These are phyloP conservation scores for Hymenoscyphus linearis DNA, from an alignment of 2,329 filamentous ascomycete species.

Conservation along the genomic window DNA sequence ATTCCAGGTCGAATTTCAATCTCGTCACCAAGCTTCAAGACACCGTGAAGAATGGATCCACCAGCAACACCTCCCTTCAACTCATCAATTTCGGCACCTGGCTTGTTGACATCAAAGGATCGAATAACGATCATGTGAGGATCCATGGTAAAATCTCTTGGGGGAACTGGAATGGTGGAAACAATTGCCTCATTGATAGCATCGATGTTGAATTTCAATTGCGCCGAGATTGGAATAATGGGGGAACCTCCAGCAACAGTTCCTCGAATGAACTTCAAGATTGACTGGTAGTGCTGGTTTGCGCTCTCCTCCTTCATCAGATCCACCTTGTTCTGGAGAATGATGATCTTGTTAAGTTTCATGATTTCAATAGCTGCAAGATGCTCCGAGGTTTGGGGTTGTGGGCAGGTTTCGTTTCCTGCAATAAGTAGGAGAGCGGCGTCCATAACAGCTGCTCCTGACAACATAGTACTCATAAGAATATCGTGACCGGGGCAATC, in stretches of 20 bases:
- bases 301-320: constrained; percentile 95
- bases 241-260: constrained; percentile 93
- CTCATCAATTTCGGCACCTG: constrained; percentile 96
- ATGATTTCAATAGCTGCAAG: constrained; percentile 99
- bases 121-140: constrained; percentile 99
- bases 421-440: constrained; percentile 93
- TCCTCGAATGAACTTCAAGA: constrained; percentile 96
- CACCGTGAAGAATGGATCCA: constrained; percentile 93
- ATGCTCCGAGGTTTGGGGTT: constrained; percentile 98
- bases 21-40: constrained; percentile 94
- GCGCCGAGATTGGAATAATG: constrained; percentile 93
- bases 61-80: constrained; percentile 98
- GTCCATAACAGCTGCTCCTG: constrained; percentile 98
- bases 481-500: constrained; percentile 99
- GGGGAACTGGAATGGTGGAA: constrained; percentile 87
- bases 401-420: constrained; percentile 96
- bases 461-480: constrained; percentile 99
- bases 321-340: constrained; percentile 99
- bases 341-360: constrained; percentile 99
- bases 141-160: constrained; percentile 83
- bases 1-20: constrained; percentile 99
- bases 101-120: constrained; percentile 99
- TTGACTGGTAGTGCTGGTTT: constrained; percentile 90
- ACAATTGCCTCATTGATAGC: constrained; percentile 95
- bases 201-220: constrained; percentile 99